Percentiles rank a stretch among this genome's conserved stretches.
Evolutionary conservation across 2,329 filamentous ascomycete species (phyloP).

Genomic region (Sordariomycetes sp.): DNA sequence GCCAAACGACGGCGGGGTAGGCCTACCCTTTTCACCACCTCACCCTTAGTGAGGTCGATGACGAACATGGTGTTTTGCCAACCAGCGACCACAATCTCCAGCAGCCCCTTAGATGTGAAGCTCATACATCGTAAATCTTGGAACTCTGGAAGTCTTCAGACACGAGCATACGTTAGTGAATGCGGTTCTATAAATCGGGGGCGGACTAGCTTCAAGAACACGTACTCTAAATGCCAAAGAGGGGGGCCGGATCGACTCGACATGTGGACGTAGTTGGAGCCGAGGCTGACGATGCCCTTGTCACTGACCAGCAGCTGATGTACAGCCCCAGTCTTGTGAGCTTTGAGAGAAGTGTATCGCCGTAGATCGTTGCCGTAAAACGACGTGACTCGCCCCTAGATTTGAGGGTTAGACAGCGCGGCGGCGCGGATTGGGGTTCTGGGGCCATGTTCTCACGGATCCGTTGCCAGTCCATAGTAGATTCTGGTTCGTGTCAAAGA

Average conservation of each 20-base stretch:
- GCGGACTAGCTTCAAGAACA: not conserved
- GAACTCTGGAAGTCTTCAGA: conserved; percentile 46
- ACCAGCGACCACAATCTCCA: conserved; percentile 78
- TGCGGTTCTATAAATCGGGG: not conserved
- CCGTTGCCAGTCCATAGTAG: conserved; percentile 90
- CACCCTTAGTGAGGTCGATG: conserved; percentile 59
- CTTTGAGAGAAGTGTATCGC: conserved; percentile 82
- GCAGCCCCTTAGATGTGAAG: conserved; percentile 77
- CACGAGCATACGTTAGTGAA: not conserved
- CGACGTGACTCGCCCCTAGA: conserved; percentile 74
- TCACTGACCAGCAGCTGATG: conserved; percentile 88
- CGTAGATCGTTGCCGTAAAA: conserved; percentile 81
- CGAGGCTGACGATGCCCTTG: conserved; percentile 78
- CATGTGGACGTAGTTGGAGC: conserved; percentile 77
- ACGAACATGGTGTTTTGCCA: conserved; percentile 79
- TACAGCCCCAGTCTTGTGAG: conserved; percentile 70
- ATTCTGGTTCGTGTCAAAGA: conserved; percentile 84
- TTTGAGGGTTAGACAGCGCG: not conserved
- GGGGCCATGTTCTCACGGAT: conserved; percentile 42
- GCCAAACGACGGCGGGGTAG: not conserved
- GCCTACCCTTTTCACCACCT: conserved; percentile 54
- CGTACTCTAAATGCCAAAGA: conserved; percentile 78
- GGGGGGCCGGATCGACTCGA: conserved; percentile 71
- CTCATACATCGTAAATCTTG: conserved; percentile 87
- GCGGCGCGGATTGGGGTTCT: not conserved